A percentile compares a stretch with the other conserved stretches of the same genome.
These are phyloP conservation scores for Actinomortierella ambigua DNA, from an alignment of 371 early-diverging fungal species.

Conservation along the genomic window DNA sequence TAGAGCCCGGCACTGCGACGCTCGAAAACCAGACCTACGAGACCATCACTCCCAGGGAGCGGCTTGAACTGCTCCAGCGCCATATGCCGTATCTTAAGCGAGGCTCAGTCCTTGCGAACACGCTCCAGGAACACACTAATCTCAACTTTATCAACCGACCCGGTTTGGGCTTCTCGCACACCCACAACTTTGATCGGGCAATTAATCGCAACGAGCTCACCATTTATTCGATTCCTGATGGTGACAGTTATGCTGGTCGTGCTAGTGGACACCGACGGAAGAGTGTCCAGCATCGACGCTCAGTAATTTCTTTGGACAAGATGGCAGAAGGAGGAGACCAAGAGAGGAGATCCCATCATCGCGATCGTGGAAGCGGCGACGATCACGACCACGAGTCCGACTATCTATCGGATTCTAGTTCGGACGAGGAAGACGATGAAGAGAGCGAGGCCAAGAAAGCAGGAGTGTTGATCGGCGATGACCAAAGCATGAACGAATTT, in stretches of 20 bases:
- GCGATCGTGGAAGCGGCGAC: conserved; percentile 2
- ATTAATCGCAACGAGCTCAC: conserved; percentile 18
- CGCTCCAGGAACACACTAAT: conserved; percentile 15
- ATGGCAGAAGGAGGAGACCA: conserved; percentile 1
- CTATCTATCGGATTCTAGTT: background rate
- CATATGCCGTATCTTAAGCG: conserved; percentile 10
- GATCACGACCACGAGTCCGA: conserved; percentile 2
- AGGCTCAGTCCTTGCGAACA: conserved; percentile 16
- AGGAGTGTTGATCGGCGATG: conserved; percentile 18
- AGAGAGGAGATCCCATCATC: conserved; percentile 3
- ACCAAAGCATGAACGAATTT: conserved; percentile 32
- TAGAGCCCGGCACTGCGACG: conserved; percentile 15
- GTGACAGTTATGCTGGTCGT: background rate
- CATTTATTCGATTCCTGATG: conserved; percentile 17
- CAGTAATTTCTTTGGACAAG: background rate
- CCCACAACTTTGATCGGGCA: conserved; percentile 10
- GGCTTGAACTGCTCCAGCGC: conserved; percentile 16
- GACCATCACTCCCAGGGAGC: conserved; percentile 17
- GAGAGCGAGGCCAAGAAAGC: conserved; percentile 7
- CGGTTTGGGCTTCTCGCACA: background rate
- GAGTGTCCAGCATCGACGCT: too few species aligned
- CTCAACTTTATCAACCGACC: conserved; percentile 18
- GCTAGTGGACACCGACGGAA: background rate
- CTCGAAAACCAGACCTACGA: conserved; percentile 17
- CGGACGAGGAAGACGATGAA: conserved; percentile 5